Conservation (phyloP, 495 filamentous ascomycete genomes). For the Aspergillus campestris region DNA sequence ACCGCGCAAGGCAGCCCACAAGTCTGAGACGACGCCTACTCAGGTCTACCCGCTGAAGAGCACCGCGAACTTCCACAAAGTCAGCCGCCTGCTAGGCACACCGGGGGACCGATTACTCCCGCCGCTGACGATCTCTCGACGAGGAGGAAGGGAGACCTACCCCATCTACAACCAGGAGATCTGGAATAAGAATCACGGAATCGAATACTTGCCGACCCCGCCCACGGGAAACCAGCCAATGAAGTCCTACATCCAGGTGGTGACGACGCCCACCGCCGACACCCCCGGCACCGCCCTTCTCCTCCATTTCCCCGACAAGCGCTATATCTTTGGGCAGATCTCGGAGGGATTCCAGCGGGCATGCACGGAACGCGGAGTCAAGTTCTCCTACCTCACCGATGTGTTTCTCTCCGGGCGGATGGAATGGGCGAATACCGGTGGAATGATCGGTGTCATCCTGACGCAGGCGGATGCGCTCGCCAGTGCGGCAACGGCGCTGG, state of each 20-base stretch:
- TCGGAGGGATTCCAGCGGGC: slow-evolving; percentile 82
- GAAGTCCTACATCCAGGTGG: slow-evolving; percentile 61
- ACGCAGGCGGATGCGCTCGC: slow-evolving; percentile 61
- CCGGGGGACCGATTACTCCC: no score
- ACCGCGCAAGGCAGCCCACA: neutral
- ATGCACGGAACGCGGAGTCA: slow-evolving; percentile 52
- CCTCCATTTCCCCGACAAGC: slow-evolving; percentile 67
- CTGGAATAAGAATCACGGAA: slow-evolving; percentile 7
- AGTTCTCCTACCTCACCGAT: slow-evolving; percentile 53
- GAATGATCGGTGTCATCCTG: slow-evolving; percentile 74
- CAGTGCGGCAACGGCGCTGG: slow-evolving; percentile 18
- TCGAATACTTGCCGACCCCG: neutral
- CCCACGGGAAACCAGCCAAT: slow-evolving; percentile 36
- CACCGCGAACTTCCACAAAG: neutral
- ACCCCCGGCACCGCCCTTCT: slow-evolving; percentile 71
- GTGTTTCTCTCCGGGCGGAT: slow-evolving; percentile 73
- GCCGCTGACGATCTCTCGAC: no score
- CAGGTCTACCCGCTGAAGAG: no score
- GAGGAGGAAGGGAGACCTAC: slow-evolving; percentile 4
- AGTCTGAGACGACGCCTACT: no score
- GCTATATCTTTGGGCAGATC: slow-evolving; percentile 82
- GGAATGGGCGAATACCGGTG: slow-evolving; percentile 69
- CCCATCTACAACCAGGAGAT: slow-evolving; percentile 18
- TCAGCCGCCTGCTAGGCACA: neutral
- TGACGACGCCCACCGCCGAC: slow-evolving; percentile 82